Percentiles rank a stretch among this genome's conserved stretches.
Evolutionary conservation across 495 filamentous ascomycete species (phyloP).

Genomic region (Massariosphaeria phaeospora): DNA sequence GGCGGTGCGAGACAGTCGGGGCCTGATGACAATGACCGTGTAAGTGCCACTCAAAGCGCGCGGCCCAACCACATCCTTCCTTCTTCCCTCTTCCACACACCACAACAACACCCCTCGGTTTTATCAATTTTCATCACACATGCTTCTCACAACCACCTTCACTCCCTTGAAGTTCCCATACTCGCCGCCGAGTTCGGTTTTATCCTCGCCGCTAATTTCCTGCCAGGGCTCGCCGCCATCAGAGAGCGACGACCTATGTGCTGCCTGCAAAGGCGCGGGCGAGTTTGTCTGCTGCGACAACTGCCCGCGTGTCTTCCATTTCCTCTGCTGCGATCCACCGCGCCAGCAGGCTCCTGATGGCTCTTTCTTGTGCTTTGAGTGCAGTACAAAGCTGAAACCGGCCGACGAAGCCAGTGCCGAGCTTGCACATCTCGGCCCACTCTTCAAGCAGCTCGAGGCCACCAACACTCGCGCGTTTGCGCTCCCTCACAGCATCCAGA

Average conservation of each 20-base stretch:
- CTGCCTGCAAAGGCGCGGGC: constrained; percentile 74
- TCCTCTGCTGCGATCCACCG: constrained; percentile 76
- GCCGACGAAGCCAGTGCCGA: constrained; percentile 19
- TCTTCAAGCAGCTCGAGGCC: constrained; percentile 56
- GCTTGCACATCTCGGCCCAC: constrained; percentile 48
- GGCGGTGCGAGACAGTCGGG: constrained; percentile 27
- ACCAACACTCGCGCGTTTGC: constrained; percentile 68
- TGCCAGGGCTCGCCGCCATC: constrained; percentile 46
- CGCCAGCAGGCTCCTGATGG: constrained; percentile 61
- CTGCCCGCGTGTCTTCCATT: constrained; percentile 82
- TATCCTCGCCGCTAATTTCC: constrained; percentile 23
- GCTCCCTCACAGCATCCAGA: constrained; percentile 61
- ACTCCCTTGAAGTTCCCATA: constrained; percentile 20
- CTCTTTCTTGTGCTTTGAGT: constrained; percentile 81
- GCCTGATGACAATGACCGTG: constrained; percentile 33
- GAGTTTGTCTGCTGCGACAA: constrained; percentile 87
- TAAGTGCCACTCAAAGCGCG: constrained; percentile 31
- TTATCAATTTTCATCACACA: constrained; percentile 22
- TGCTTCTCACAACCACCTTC: constrained; percentile 21
- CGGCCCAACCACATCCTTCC: constrained; percentile 29
- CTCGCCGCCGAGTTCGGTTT: constrained; percentile 24
- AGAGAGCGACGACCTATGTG: constrained; percentile 86
- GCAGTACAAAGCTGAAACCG: constrained; percentile 44
- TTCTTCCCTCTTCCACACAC: constrained; percentile 22
- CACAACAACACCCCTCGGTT: constrained; percentile 19